phyloP scores from a whole-genome alignment of 2,329 filamentous ascomycete species.

The Thelonectria discophora region DNA sequence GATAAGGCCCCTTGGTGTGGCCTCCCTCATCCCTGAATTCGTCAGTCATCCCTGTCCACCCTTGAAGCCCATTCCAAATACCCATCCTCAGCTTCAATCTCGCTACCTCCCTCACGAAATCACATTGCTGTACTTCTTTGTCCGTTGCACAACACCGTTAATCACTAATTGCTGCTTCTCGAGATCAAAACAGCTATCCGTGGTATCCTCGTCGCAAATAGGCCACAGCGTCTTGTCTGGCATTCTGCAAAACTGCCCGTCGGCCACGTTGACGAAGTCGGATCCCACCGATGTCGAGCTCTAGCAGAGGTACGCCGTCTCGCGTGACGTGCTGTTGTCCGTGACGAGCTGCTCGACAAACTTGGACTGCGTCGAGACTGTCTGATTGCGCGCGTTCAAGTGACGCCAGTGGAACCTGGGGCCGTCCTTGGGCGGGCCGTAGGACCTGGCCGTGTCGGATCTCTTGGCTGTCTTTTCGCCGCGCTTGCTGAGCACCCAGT shows the following conservation, averaged over 20 bases:
- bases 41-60: no score
- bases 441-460: not conserved
- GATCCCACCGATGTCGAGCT: slow-evolving; percentile 20
- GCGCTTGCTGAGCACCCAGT: slow-evolving; percentile 15
- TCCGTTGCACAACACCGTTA: not conserved
- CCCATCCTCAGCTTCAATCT: not conserved
- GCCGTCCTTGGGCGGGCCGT: not conserved
- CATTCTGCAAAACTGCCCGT: slow-evolving; percentile 28
- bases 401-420: not conserved
- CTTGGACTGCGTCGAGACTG: not conserved
- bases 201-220: slow-evolving; percentile 4
- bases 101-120: not conserved
- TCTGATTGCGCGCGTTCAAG: slow-evolving; percentile 8
- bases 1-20: no score
- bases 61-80: not conserved
- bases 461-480: not conserved
- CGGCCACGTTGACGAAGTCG: slow-evolving; percentile 18
- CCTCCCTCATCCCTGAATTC: no score
- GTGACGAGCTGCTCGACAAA: slow-evolving; percentile 8
- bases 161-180: slow-evolving; percentile 16
- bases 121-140: not conserved
- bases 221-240: slow-evolving; percentile 28
- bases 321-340: slow-evolving; percentile 14
- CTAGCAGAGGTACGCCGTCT: slow-evolving; percentile 16
- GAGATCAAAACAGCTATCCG: slow-evolving; percentile 21